Conservation (phyloP, 2,329 filamentous ascomycete genomes). For the Penicillium sp. region DNA sequence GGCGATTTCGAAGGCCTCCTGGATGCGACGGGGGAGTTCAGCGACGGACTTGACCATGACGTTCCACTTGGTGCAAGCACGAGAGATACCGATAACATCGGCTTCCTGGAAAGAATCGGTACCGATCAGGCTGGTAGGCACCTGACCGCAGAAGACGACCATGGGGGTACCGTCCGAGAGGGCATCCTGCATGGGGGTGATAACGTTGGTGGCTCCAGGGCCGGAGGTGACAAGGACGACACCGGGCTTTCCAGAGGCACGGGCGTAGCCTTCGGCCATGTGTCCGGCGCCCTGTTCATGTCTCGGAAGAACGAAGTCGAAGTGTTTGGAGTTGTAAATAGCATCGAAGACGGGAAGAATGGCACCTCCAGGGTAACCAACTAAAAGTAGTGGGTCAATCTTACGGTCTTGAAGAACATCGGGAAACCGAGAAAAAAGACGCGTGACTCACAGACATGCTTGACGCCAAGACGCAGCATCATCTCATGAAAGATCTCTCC, state of each 20-base stretch:
- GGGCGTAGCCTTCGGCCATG: slow-evolving; percentile 95
- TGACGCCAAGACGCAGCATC: slow-evolving; percentile 87
- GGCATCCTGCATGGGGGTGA: slow-evolving; percentile 94
- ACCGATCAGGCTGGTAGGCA: slow-evolving; percentile 78
- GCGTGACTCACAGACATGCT: slow-evolving; percentile 76
- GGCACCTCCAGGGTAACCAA: slow-evolving; percentile 86
- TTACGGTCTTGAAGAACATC: too few species aligned
- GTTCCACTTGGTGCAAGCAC: slow-evolving; percentile 97
- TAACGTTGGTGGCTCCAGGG: slow-evolving; percentile 89
- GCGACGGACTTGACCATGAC: slow-evolving; percentile 95
- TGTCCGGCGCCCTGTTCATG: slow-evolving; percentile 97
- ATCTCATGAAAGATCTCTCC: slow-evolving; percentile 98
- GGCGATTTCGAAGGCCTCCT: slow-evolving; percentile 96
- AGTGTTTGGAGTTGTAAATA: slow-evolving; percentile 95
- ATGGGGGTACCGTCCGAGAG: slow-evolving; percentile 90
- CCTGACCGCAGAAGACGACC: slow-evolving; percentile 93
- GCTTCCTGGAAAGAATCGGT: slow-evolving; percentile 96
- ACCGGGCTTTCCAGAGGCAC: slow-evolving; percentile 84
- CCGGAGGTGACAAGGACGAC: slow-evolving; percentile 95
- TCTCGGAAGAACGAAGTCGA: slow-evolving; percentile 87
- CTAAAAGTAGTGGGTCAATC: slow-evolving; percentile 37
- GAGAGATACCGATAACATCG: slow-evolving; percentile 85
- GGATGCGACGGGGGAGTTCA: slow-evolving; percentile 85
- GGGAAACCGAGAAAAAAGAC: not conserved
- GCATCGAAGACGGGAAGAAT: slow-evolving; percentile 97